phyloP scores from a whole-genome alignment of 2,329 filamentous ascomycete genomes.

The Botrytis sinoallii region DNA sequence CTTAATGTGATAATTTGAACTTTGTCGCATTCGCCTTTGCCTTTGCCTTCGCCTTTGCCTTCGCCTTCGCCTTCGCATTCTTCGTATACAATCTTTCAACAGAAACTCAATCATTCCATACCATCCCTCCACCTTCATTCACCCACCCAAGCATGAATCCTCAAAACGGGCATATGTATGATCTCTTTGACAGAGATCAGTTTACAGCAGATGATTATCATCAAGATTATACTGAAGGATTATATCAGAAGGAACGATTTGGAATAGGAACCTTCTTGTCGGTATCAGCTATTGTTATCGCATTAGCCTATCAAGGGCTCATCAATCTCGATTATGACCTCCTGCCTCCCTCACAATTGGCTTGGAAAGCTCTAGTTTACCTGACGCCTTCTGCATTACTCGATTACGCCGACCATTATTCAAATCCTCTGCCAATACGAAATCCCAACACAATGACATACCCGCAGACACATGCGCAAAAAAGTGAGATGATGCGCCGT shows the following conservation, averaged over 20 bases:
- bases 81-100: neutral
- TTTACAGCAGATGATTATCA: conserved; percentile 32
- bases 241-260: conserved; percentile 6
- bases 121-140: conserved; percentile 2
- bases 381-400: conserved; percentile 55
- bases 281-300: conserved; percentile 29
- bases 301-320: conserved; percentile 35
- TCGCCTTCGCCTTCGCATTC: neutral
- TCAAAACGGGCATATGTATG: conserved; percentile 26
- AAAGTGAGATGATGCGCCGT: conserved; percentile 62
- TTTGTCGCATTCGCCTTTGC: neutral
- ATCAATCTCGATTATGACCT: conserved; percentile 38
- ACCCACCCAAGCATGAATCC: conserved; percentile 37
- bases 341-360: conserved; percentile 45
- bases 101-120: neutral
- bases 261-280: conserved; percentile 27
- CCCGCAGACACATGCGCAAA: conserved; percentile 51
- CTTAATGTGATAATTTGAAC: conserved; percentile 9
- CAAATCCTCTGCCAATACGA: conserved; percentile 46
- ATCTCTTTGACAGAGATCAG: conserved; percentile 35
- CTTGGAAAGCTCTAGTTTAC: conserved; percentile 61
- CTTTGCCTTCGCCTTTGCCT: neutral
- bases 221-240: conserved; percentile 36
- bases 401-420: conserved; percentile 50
- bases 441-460: conserved; percentile 39